Base-by-base conservation (phyloP, 1,139 yeast genomes). In the Petasospora fabianii region DNA sequence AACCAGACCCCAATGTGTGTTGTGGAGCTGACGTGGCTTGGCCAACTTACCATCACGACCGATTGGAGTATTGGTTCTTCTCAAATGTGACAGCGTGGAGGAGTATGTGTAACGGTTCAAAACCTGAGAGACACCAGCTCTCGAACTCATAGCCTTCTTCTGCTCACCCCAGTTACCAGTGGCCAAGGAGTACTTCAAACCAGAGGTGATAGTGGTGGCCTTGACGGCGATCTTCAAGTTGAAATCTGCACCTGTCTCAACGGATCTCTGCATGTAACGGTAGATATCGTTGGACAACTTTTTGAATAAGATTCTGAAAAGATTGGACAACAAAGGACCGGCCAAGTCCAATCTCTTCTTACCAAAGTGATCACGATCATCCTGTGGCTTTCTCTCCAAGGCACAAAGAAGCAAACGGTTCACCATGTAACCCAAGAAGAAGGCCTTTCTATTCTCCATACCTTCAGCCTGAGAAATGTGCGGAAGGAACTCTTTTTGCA, bases 161-260 rank as follows among this genome's bases (percentile, higher is more conserved):
- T 92, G 98, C 67, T 94, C 98, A 69, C 98, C 98, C 99, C 99
- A 92, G 68, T 94, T 92, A 72, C 99, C 99, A 14, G 99, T 92
- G 37, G 99, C 98, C 56, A 92, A 75, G 27, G 98, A 94, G 66
- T 92, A 94, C 63, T 95, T 85, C 64, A 92, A 77, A 62, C 99
- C 99, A 50, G 95, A 94, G 30, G 98, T 94, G 54, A 92, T 87
- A 7, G 97, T 92, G 54, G 90, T 94, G 16, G 97, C 88, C 67
- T 92, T 92, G 53, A 92, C 97, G 22, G 98, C 98, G 56, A 92
- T 75, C 32, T 96, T 90, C 66, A 92, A 76, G 61, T 92, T 92
- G 72, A 92, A 92, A 63, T 90, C 98, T 64, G 88, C 87, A 63
- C 94, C 95, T 55, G 92, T 88, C 67, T 94, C 99, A 46, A 92